phyloP scores from a whole-genome alignment of 768 basidiomycete species.

The Mycena pura region DNA sequence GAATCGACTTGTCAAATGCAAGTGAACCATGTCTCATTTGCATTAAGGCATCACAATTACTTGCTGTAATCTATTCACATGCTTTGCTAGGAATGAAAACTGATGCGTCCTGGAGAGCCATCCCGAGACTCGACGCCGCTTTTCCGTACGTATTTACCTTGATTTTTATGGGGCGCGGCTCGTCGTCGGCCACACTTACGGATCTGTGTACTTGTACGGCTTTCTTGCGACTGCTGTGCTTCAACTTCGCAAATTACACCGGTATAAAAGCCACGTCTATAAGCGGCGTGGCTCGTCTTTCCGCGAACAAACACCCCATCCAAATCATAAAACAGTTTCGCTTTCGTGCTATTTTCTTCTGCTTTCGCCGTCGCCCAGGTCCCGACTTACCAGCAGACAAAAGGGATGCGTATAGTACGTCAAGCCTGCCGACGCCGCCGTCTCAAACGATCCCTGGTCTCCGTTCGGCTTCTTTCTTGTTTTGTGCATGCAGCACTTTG shows the following conservation, averaged over 20 bases:
- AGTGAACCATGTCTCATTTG: no score
- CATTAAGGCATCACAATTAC: no score
- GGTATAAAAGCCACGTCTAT: not conserved
- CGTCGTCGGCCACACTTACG: constrained; percentile 8
- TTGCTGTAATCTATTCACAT: not conserved
- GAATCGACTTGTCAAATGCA: no score
- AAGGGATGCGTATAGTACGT: constrained; percentile 14
- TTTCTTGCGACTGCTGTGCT: constrained; percentile 1
- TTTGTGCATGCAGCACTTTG: not conserved
- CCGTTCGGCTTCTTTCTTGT: not conserved
- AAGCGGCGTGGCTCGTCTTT: not conserved
- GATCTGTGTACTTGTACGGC: not conserved
- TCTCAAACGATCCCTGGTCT: constrained; percentile 5
- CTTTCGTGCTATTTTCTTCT: constrained; percentile 5
- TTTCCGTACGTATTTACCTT: constrained; percentile 14
- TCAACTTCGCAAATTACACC: constrained; percentile 10
- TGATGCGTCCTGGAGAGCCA: not conserved
- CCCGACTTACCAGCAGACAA: constrained; percentile 14
- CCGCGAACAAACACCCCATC: not conserved
- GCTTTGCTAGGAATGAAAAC: no score
- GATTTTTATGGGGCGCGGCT: constrained; percentile 11
- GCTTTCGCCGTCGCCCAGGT: constrained; percentile 5
- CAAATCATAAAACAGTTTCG: not conserved
- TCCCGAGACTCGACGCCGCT: not conserved
- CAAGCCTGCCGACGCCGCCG: constrained; percentile 2